phyloP scores from a whole-genome alignment of 805 yeast species.

The Yamadazyma endophytica region DNA sequence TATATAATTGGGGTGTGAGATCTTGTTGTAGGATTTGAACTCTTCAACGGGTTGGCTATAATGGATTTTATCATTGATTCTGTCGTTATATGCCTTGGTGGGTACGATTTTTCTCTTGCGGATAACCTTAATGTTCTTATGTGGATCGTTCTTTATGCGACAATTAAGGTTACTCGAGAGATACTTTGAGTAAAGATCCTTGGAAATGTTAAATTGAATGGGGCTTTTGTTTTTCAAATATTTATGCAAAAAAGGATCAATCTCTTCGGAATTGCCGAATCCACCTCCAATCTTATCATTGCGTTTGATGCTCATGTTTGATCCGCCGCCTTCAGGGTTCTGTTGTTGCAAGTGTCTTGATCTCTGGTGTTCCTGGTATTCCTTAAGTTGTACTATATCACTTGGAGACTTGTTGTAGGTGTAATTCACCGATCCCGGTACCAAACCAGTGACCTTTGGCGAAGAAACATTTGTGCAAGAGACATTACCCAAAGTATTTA shows the following conservation, averaged over 20 bases:
- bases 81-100: not conserved
- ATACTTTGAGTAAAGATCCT: slow-evolving; percentile 6
- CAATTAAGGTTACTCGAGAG: slow-evolving; percentile 1
- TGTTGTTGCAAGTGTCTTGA: not conserved
- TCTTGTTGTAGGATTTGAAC: slow-evolving; percentile 3
- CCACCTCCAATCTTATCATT: not conserved
- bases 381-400: slow-evolving; percentile 4
- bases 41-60: slow-evolving; percentile 1
- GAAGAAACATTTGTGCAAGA: too few species aligned
- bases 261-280: slow-evolving; percentile 1
- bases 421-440: not conserved
- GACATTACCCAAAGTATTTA: not conserved
- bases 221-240: slow-evolving; percentile 6
- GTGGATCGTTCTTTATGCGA: not conserved
- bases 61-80: not conserved
- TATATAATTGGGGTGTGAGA: slow-evolving; percentile 3
- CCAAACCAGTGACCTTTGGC: not conserved
- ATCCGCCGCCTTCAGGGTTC: not conserved
- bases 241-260: slow-evolving; percentile 9
- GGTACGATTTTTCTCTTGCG: not conserved
- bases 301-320: not conserved
- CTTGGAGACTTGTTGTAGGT: slow-evolving; percentile 5
- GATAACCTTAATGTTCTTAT: not conserved
- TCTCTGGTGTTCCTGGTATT: slow-evolving; percentile 5
- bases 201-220: not conserved